Conservation (phyloP, 2,329 filamentous ascomycete species). For the Erysiphe pulchra region DNA sequence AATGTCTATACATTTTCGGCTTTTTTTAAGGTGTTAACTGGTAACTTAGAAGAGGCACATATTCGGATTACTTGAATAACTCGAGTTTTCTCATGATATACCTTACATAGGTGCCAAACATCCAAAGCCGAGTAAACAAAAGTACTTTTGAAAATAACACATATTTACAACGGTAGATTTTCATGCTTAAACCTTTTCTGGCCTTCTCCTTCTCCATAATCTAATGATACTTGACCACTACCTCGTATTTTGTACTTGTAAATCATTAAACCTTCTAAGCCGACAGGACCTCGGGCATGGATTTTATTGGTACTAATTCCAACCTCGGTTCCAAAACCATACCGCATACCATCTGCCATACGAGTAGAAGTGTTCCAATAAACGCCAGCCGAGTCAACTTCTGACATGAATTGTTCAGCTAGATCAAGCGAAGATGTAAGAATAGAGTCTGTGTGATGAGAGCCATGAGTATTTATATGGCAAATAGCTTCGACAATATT, state of each 20-base stretch:
- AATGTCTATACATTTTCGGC: no score
- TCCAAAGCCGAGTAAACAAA: no score
- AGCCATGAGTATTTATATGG: conserved; percentile 83
- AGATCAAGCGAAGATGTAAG: conserved; percentile 40
- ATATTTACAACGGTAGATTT: conserved; percentile 8
- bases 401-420: conserved; percentile 62
- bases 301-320: conserved; percentile 99
- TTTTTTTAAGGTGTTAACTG: no score
- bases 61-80: no score
- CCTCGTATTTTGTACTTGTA: conserved; percentile 90
- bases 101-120: no score
- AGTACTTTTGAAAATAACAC: no score
- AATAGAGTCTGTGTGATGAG: conserved; percentile 84
- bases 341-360: conserved; percentile 89
- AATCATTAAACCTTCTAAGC: conserved; percentile 80
- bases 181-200: conserved; percentile 34
- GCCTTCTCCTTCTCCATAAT: conserved; percentile 41
- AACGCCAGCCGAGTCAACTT: conserved; percentile 69
- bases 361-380: conserved; percentile 95
- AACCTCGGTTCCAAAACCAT: conserved; percentile 93
- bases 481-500: conserved; percentile 43
- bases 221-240: conserved; percentile 53
- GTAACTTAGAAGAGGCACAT: no score
- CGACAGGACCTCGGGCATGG: conserved; percentile 77
- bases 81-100: no score